phyloP scores from a whole-genome alignment of 2,329 filamentous ascomycete genomes.

The Trichophyton rubrum region DNA sequence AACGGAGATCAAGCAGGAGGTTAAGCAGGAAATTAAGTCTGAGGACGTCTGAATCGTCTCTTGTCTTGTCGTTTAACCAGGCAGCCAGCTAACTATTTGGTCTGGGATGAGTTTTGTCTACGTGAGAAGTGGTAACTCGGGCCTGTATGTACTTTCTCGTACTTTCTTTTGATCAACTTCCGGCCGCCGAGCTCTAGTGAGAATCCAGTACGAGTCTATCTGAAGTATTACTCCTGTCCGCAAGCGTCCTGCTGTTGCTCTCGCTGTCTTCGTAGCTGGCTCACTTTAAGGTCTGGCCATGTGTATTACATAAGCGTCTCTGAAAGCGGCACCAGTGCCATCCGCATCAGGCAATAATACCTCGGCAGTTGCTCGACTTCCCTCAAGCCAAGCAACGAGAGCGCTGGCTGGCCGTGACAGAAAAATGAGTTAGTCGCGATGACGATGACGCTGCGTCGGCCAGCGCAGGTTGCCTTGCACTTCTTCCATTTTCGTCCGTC shows the following conservation, averaged over 20 bases:
- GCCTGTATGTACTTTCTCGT: not conserved
- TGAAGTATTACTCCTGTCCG: no score
- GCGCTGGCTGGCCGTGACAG: not conserved
- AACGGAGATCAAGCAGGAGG: not conserved
- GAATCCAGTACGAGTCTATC: not conserved
- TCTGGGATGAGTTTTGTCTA: no score
- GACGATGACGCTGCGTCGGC: not conserved
- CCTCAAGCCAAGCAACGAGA: no score
- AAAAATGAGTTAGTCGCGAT: not conserved
- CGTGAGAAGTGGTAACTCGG: not conserved
- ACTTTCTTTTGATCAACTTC: not conserved
- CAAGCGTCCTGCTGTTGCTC: no score
- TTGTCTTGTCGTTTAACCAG: no score
- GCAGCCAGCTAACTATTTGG: no score
- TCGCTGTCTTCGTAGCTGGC: no score
- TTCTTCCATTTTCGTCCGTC: not conserved
- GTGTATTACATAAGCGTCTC: not conserved
- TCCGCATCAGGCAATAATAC: not conserved
- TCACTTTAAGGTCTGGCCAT: no score
- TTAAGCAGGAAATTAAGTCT: not conserved
- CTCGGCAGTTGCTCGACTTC: not conserved
- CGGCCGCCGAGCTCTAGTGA: not conserved
- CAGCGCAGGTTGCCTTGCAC: not conserved
- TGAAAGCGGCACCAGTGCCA: not conserved
- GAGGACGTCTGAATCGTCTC: not conserved